Conservation (phyloP, 2,329 filamentous ascomycete genomes). For the Colletotrichum spaethianum region DNA sequence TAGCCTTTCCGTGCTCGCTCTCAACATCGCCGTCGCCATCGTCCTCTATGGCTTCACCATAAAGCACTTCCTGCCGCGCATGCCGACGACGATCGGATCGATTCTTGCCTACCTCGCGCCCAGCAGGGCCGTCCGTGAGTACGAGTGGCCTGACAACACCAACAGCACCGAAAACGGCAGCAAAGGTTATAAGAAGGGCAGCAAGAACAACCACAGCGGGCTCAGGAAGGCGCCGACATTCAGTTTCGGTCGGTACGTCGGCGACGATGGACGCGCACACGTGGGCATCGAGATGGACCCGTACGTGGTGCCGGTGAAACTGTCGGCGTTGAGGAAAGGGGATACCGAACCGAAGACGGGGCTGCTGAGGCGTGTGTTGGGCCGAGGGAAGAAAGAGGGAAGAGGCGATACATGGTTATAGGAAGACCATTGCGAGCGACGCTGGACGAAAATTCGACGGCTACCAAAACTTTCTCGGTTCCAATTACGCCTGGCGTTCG, state of each 20-base stretch:
- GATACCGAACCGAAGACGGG: conserved; percentile 27
- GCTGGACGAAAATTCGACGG: neutral
- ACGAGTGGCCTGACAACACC: conserved; percentile 42
- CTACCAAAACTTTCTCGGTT: neutral
- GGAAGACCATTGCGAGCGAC: neutral
- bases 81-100: conserved; percentile 66
- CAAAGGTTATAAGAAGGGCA: neutral
- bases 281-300: conserved; percentile 66
- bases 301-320: conserved; percentile 53
- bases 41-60: conserved; percentile 59
- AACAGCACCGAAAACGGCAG: conserved; percentile 49
- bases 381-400: neutral
- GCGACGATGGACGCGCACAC: conserved; percentile 60
- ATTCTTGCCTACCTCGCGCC: conserved; percentile 63
- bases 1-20: conserved; percentile 56
- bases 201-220: conserved; percentile 44
- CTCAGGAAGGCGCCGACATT: conserved; percentile 68
- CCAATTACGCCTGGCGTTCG: neutral
- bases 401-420: conserved; percentile 37
- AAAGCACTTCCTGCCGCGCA: conserved; percentile 59
- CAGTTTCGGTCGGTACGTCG: conserved; percentile 66
- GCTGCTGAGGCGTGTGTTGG: conserved; percentile 15
- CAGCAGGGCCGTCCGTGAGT: conserved; percentile 56
- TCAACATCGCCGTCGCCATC: conserved; percentile 60
- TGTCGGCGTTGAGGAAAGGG: conserved; percentile 21